A percentile compares a stretch with the other conserved stretches of the same genome.
Conservation (phyloP, 2,329 filamentous ascomycete genomes). For the Fusarium anthophilum region DNA sequence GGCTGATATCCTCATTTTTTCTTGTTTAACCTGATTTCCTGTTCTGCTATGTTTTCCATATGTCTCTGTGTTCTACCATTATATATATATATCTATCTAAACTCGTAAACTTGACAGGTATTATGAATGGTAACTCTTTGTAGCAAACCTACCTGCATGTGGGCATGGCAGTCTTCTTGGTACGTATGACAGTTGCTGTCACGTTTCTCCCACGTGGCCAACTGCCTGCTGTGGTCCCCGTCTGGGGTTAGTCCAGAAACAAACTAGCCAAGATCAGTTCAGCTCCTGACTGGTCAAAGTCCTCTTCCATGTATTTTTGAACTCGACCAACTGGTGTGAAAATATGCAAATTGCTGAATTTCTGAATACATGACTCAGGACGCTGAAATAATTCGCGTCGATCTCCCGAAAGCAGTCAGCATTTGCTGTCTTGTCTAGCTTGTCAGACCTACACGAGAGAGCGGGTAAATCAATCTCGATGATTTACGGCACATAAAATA, state of each 20-base stretch:
- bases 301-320: background rate
- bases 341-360: constrained; percentile 3
- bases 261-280: constrained; percentile 9
- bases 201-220: constrained; percentile 42
- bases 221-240: constrained; percentile 14
- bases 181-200: constrained; percentile 17
- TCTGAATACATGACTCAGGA: constrained; percentile 36
- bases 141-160: background rate
- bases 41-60: background rate
- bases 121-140: background rate
- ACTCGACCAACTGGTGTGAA: background rate
- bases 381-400: constrained; percentile 35
- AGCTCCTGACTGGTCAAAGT: constrained; percentile 11
- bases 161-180: background rate
- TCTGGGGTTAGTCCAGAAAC: constrained; percentile 1
- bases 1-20: background rate
- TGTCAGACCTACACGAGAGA: background rate
- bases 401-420: constrained; percentile 39
- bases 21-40: background rate
- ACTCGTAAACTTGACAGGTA: background rate
- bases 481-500: background rate
- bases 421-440: background rate
- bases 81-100: background rate
- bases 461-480: background rate
- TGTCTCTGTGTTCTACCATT: background rate